Evolutionary conservation across 2,329 filamentous ascomycete species (phyloP), one percentile per base, ranked within the genome.

Genomic region (Sclerotinia glacialis): DNA sequence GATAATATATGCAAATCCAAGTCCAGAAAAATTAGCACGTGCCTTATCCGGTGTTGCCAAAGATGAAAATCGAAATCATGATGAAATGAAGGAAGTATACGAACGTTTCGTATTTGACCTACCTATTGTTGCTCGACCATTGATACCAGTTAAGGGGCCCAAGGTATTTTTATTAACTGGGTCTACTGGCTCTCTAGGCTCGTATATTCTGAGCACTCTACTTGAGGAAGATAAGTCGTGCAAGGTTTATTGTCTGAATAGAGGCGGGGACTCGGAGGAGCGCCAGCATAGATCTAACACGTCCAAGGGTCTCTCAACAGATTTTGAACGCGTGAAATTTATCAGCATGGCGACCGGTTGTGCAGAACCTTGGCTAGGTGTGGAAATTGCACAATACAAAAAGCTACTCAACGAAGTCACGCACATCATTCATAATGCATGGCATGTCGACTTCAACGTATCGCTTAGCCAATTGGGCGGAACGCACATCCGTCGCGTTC

Each of bases 161-260:
- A 64, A 28, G 21, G 42, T 46, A 7, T 56, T 77, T 11, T 67
- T 81, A 18, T 69, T 84, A 23, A 84, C 81, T 0, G 82, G 80
- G 14, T 81, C 79, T 3, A 84, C 82, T 0, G 82, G 82, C 8
- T 80, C 78, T 11, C 69, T 84, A 21, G 82, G 82, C 0, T 80
- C 78, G 5, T 83, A 83, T 69, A 74, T 83, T 49, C 75, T 84
- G 5, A 73, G 80, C 60, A 53, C 72, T 11, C 72, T 81, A 34
- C 74, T 74, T 26, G 73, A 77, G 0, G 67, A 68, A 9, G 42
- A 63, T 18, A 37, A n/a, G 6, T 77, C 83, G 6, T 73, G 74
- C 47, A 80, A 79, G 67, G 71, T 84, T 46, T 76, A 82, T 62
- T 83, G 81, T 63, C 75, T 84, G 23, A 84, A 84, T 72, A 78